A percentile compares a stretch with the other conserved stretches of the same genome.
Evolutionary conservation across 1,284 basidiomycete genomes (phyloP).

Genomic region (Volvariella volvacea): DNA sequence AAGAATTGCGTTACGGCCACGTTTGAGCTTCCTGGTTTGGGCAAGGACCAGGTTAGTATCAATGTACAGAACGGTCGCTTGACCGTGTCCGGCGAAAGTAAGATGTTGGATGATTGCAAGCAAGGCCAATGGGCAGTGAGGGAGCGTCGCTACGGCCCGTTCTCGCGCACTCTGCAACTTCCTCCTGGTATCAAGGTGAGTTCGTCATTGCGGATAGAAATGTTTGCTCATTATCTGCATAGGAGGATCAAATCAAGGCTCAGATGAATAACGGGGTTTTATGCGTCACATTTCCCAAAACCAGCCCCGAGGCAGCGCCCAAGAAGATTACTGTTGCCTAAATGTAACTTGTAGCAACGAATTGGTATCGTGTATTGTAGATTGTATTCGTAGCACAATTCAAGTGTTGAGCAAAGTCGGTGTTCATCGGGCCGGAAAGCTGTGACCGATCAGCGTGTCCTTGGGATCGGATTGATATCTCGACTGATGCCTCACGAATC

Average conservation of each 20-base stretch:
- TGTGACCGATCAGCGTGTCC: no score
- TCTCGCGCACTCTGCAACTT: slow-evolving; percentile 37
- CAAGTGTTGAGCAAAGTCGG: no score
- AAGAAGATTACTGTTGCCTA: slow-evolving; percentile 11
- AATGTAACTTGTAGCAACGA: no score
- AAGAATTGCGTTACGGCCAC: slow-evolving; percentile 36
- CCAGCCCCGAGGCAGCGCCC: slow-evolving; percentile 5
- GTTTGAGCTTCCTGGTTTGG: slow-evolving; percentile 44
- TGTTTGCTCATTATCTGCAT: background rate
- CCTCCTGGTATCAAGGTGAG: slow-evolving; percentile 42
- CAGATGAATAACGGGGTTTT: slow-evolving; percentile 36
- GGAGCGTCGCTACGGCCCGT: slow-evolving; percentile 42
- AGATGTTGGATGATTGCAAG: slow-evolving; percentile 23
- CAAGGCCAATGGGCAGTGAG: slow-evolving; percentile 41
- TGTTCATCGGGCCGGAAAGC: no score
- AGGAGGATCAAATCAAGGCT: slow-evolving; percentile 37
- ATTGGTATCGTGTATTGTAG: no score
- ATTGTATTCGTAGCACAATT: no score
- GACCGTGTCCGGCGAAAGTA: slow-evolving; percentile 37
- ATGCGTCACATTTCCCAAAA: slow-evolving; percentile 31
- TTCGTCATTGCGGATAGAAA: background rate
- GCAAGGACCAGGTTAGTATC: slow-evolving; percentile 33
- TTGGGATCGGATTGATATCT: no score
- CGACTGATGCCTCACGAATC: no score
- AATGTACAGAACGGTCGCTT: slow-evolving; percentile 37